phyloP scores from a whole-genome alignment of 805 yeast species.

The Lachancea sp. region DNA sequence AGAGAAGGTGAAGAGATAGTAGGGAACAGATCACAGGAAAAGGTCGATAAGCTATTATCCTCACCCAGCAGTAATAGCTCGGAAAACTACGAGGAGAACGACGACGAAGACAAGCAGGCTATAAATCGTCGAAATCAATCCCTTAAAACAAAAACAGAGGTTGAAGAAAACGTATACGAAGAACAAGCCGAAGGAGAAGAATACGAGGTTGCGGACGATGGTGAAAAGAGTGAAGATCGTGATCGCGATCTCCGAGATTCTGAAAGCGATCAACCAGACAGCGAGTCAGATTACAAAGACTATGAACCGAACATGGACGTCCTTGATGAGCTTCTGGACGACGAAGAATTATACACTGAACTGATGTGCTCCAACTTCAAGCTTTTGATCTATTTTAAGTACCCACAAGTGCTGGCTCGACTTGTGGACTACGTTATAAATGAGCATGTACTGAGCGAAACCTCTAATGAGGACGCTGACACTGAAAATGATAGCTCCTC shows the following conservation, averaged over 20 bases:
- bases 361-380: constrained; percentile 65
- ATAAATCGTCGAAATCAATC: neutral
- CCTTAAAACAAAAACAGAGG: neutral
- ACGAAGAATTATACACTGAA: constrained; percentile 68
- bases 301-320: constrained; percentile 38
- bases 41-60: constrained; percentile 3
- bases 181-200: constrained; percentile 9
- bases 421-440: constrained; percentile 60
- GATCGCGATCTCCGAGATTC: constrained; percentile 11
- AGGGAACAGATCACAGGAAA: constrained; percentile 14
- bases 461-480: constrained; percentile 17
- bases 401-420: constrained; percentile 64
- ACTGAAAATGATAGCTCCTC: too few species aligned
- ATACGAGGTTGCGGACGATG: constrained; percentile 12
- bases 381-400: constrained; percentile 70
- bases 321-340: constrained; percentile 61
- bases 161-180: constrained; percentile 22
- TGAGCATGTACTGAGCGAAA: constrained; percentile 31
- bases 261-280: constrained; percentile 23
- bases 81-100: constrained; percentile 22
- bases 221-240: constrained; percentile 21
- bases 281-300: constrained; percentile 31
- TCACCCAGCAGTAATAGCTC: constrained; percentile 5
- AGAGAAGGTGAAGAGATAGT: constrained; percentile 11
- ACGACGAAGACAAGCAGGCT: constrained; percentile 17